phyloP scores from a whole-genome alignment of 192 early-diverging fungal genomes.

The Backusella macrospora region DNA sequence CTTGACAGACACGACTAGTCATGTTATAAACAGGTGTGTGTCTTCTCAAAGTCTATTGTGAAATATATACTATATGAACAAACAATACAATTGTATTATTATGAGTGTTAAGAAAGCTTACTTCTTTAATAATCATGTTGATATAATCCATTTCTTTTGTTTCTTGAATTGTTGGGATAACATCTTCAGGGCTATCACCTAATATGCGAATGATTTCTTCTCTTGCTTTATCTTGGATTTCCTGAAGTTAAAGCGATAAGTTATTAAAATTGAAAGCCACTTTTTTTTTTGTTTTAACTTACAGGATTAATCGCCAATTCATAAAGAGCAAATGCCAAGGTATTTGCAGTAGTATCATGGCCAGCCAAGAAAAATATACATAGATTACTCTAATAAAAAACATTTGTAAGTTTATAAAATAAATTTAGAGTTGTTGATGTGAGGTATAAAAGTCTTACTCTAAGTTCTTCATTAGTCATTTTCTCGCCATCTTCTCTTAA shows the following conservation, averaged over 20 bases:
- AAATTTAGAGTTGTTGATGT: background rate
- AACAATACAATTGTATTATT: background rate
- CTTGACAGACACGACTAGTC: slow-evolving; percentile 14
- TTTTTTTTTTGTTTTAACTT: background rate
- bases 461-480: slow-evolving; percentile 26
- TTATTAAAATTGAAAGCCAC: background rate
- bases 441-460: slow-evolving; percentile 14
- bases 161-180: slow-evolving; percentile 40
- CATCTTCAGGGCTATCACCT: slow-evolving; percentile 21
- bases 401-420: no score
- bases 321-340: slow-evolving; percentile 23
- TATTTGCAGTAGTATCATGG: slow-evolving; percentile 27
- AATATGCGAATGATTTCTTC: slow-evolving; percentile 27
- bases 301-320: slow-evolving; percentile 19
- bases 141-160: slow-evolving; percentile 54
- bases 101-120: background rate
- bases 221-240: slow-evolving; percentile 22
- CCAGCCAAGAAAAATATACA: slow-evolving; percentile 24
- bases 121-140: slow-evolving; percentile 36
- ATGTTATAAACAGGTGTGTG: background rate
- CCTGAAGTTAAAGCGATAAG: background rate
- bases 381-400: slow-evolving; percentile 13
- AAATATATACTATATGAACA: background rate
- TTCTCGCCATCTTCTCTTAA: background rate
- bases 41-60: slow-evolving; percentile 18